These are phyloP conservation scores for Agapanthus africanus DNA, from an alignment of 106 monocot species.

Conservation along the genomic window DNA sequence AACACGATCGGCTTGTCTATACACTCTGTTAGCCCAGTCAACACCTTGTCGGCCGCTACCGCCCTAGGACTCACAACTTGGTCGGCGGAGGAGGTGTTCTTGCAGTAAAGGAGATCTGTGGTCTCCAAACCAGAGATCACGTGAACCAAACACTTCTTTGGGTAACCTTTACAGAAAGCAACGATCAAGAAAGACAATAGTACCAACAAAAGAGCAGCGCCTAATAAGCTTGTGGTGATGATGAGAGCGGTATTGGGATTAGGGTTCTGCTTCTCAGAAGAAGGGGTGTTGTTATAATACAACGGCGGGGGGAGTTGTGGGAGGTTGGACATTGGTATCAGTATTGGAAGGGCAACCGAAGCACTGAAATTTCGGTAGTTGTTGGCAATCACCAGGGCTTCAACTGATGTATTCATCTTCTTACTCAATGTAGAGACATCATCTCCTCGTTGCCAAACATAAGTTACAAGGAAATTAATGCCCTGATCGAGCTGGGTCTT, in stretches of 20 bases:
- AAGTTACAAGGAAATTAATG: constrained; percentile 25
- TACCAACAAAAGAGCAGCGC: constrained; percentile 8
- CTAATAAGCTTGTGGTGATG: background rate
- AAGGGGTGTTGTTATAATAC: background rate
- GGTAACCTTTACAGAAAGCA: background rate
- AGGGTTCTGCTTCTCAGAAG: background rate
- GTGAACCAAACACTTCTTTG: background rate
- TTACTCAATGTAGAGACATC: constrained; percentile 17
- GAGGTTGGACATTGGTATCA: constrained; percentile 20
- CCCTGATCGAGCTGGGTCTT: constrained; percentile 18
- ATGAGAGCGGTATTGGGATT: background rate
- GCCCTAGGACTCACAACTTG: background rate
- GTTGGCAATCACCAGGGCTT: constrained; percentile 14
- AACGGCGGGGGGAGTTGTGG: constrained; percentile 15
- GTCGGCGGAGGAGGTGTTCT: background rate
- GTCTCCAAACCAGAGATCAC: constrained; percentile 3
- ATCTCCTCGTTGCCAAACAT: constrained; percentile 30
- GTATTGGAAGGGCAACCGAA: constrained; percentile 16
- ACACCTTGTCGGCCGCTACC: constrained; percentile 14
- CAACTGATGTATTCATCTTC: constrained; percentile 20
- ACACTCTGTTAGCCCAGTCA: constrained; percentile 25
- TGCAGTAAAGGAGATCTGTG: constrained; percentile 2
- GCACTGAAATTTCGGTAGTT: constrained; percentile 18
- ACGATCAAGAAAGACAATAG: constrained; percentile 5
- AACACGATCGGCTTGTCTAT: constrained; percentile 26